These are phyloP conservation scores for Tylopilus rubrobrunneus DNA, from an alignment of 768 basidiomycete genomes.

Conservation along the genomic window DNA sequence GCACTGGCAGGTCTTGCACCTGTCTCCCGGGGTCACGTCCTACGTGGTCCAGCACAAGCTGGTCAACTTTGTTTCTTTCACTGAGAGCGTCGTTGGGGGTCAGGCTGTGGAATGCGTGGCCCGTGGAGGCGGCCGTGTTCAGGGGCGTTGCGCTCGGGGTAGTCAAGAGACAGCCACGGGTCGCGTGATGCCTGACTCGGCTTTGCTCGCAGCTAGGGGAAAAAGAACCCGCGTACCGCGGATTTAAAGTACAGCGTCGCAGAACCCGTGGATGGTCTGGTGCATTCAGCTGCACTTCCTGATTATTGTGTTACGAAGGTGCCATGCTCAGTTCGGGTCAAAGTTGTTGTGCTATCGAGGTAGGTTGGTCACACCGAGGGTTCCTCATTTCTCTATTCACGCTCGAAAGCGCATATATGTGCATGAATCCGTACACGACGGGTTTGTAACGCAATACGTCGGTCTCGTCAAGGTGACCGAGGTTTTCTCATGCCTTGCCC, in stretches of 20 bases:
- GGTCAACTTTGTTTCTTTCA: slow-evolving; percentile 86
- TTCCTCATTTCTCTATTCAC: not conserved
- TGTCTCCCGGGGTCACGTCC: slow-evolving; percentile 59
- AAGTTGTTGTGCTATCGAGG: slow-evolving; percentile 93
- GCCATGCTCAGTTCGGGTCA: slow-evolving; percentile 98
- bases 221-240: slow-evolving; percentile 94
- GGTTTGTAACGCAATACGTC: slow-evolving; percentile 72
- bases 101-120: slow-evolving; percentile 67
- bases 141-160: slow-evolving; percentile 88
- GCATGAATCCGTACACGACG: slow-evolving; percentile 76
- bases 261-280: slow-evolving; percentile 84
- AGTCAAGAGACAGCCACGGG: slow-evolving; percentile 3
- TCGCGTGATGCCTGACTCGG: slow-evolving; percentile 3
- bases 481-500: not conserved
- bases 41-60: slow-evolving; percentile 58
- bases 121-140: slow-evolving; percentile 63
- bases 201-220: slow-evolving; percentile 74
- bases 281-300: not conserved
- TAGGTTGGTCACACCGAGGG: slow-evolving; percentile 25
- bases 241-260: slow-evolving; percentile 78
- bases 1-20: slow-evolving; percentile 73
- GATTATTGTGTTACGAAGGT: slow-evolving; percentile 39
- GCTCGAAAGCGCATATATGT: slow-evolving; percentile 80
- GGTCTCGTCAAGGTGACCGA: slow-evolving; percentile 64
- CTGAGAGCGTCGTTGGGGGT: slow-evolving; percentile 81